Evolutionary conservation across 164 flowering plant species (phyloP).

Genomic region (Berberis thunbergii): DNA sequence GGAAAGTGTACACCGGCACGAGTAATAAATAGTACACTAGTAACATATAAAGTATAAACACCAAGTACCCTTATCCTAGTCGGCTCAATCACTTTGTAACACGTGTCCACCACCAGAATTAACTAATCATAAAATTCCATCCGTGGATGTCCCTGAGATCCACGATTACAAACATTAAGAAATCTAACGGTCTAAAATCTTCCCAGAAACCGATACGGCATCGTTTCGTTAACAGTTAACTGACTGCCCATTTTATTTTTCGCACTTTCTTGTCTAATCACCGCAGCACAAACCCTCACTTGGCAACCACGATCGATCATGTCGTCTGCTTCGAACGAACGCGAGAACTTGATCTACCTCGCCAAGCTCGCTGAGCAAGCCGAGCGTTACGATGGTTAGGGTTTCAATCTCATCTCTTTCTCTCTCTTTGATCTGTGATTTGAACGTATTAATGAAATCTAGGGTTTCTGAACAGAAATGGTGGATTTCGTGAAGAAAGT

Average conservation of each 20-base stretch:
- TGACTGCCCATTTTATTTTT: too few species aligned
- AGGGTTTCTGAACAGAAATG: constrained; percentile 27
- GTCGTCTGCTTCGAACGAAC: constrained; percentile 24
- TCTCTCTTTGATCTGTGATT: not conserved
- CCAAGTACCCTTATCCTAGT: not conserved
- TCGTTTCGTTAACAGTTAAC: too few species aligned
- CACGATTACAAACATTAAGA: too few species aligned
- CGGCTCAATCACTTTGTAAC: not conserved
- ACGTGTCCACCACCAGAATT: not conserved
- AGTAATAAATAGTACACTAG: too few species aligned
- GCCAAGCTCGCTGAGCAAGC: constrained; percentile 51
- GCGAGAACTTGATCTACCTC: constrained; percentile 29
- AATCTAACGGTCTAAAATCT: too few species aligned
- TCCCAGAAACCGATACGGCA: too few species aligned
- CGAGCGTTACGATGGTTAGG: constrained; percentile 35
- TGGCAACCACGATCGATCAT: constrained; percentile 12
- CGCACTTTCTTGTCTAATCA: not conserved
- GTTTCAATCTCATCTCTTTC: not conserved
- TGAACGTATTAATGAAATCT: not conserved
- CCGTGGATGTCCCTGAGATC: too few species aligned
- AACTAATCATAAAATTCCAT: not conserved
- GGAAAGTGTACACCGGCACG: too few species aligned
- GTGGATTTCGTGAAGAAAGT: constrained; percentile 41
- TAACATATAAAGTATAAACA: too few species aligned
- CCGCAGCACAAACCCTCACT: not conserved